Evolutionary conservation across 2,329 filamentous ascomycete genomes (phyloP).

Genomic region (Cladosporium sp.): DNA sequence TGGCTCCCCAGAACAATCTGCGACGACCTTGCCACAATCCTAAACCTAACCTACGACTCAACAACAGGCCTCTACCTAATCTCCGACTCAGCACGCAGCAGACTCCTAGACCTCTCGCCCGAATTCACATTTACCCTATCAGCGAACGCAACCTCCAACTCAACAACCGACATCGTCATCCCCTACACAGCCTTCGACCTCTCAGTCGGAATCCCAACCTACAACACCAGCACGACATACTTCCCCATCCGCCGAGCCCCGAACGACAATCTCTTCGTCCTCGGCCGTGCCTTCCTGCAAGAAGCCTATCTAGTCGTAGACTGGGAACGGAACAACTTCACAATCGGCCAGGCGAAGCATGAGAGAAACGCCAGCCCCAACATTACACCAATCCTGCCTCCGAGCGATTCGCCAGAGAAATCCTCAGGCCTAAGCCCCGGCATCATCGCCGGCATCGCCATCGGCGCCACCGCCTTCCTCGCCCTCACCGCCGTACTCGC

Average conservation of each 20-base stretch:
- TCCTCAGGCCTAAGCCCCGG: conserved; percentile 1
- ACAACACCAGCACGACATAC: conserved; percentile 28
- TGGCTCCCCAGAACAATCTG: conserved; percentile 36
- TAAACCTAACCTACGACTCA: conserved; percentile 33
- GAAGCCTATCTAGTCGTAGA: conserved; percentile 39
- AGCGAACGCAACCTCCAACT: neutral
- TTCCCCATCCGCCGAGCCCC: conserved; percentile 37
- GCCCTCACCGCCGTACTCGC: neutral
- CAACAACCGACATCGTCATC: conserved; percentile 26
- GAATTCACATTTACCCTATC: conserved; percentile 37
- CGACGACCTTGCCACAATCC: conserved; percentile 31
- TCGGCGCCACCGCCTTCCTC: neutral
- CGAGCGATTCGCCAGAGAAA: neutral
- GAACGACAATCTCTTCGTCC: conserved; percentile 35
- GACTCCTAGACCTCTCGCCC: conserved; percentile 31
- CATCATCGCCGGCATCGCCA: conserved; percentile 7
- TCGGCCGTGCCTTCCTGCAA: conserved; percentile 39
- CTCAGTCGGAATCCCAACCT: conserved; percentile 19
- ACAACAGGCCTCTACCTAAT: conserved; percentile 33
- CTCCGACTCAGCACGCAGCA: conserved; percentile 31
- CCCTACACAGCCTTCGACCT: conserved; percentile 38
- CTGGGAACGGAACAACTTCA: conserved; percentile 32
- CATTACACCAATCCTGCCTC: conserved; percentile 1
- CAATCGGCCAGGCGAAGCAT: conserved; percentile 8
- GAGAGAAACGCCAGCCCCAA: neutral